phyloP scores from a whole-genome alignment of 2,329 filamentous ascomycete genomes.

The Sporothrix dimorphospora region DNA sequence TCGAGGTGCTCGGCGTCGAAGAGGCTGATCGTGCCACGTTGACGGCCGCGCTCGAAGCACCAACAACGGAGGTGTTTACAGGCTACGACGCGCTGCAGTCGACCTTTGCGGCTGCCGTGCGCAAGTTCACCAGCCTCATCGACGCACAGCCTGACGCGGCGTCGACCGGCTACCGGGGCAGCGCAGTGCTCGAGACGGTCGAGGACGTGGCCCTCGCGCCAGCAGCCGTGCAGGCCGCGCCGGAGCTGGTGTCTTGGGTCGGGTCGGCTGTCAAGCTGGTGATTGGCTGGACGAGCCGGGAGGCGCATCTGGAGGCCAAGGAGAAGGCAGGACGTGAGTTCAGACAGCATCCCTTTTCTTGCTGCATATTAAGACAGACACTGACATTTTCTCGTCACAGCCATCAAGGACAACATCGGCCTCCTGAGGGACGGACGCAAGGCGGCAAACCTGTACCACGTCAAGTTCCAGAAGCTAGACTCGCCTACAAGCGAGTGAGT shows the following conservation, averaged over 20 bases:
- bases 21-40: not conserved
- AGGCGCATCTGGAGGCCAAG: conserved; percentile 36
- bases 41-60: conserved; percentile 23
- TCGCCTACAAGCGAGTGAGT: conserved; percentile 7
- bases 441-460: conserved; percentile 24
- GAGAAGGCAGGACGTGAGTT: conserved; percentile 26
- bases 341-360: not conserved
- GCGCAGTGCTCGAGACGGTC: conserved; percentile 23
- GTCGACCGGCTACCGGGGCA: not conserved
- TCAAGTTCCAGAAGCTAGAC: conserved; percentile 25
- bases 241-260: conserved; percentile 8
- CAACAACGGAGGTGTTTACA: conserved; percentile 37
- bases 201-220: conserved; percentile 23
- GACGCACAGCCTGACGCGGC: conserved; percentile 29
- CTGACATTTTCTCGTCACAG: not conserved
- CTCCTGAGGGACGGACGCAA: conserved; percentile 20
- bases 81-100: conserved; percentile 34
- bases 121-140: conserved; percentile 30
- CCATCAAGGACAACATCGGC: conserved; percentile 24
- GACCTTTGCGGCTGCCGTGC: conserved; percentile 32
- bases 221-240: not conserved
- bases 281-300: conserved; percentile 36
- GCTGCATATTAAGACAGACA: not conserved
- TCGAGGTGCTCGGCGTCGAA: conserved; percentile 14
- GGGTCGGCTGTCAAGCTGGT: conserved; percentile 33